Evolutionary conservation across 768 basidiomycete species (phyloP), one percentile per base, ranked within the genome.

Genomic region (Phaeotremella skinneri): DNA sequence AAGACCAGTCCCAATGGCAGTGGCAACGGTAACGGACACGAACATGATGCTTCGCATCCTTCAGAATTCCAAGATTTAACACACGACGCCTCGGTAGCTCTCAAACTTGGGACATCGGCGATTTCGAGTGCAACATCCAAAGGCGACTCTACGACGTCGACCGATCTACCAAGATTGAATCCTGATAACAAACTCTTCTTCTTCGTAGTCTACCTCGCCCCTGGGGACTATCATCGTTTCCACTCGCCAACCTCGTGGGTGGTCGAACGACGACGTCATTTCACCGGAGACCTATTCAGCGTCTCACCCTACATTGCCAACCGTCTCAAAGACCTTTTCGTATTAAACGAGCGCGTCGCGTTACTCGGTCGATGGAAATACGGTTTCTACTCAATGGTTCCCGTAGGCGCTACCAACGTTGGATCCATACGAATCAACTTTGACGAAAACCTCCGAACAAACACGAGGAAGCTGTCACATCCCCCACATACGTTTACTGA

Each of bases 181-280:
- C 83, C 86, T 2, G 91, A 90, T 14, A 87, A 97, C 72, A 82
- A 85, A 17, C 84, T 98, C 23, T 96, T 85, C 79, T 99, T 97
- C 77, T 80, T 88, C 23, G 96, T 99, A 67, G 88, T 99, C 59
- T 99, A 98, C 79, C 88, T 99, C 55, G 96, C 94, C 0, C 96
- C 96, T 0, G 94, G 96, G 1, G 96, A 99, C 74, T 98, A 98
- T 77, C 94, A 99, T 72, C 85, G 94, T 16, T 99, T 96, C 83
- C 96, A 99, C 77, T 88, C 86, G 51, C 94, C 96, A 1, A 86
- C 91, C 0, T 85, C 89, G 5, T 98, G 96, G 96, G 92, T 99
- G 4, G 94, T 97, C 17, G 93, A 99, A 81, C 88, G 89, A 72
- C 80, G 96, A 61, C 79, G 96, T 39, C 96, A 99, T 76, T 98